Base-by-base conservation (phyloP, 768 basidiomycete genomes). In the Phanerodontia chrysosporium region DNA sequence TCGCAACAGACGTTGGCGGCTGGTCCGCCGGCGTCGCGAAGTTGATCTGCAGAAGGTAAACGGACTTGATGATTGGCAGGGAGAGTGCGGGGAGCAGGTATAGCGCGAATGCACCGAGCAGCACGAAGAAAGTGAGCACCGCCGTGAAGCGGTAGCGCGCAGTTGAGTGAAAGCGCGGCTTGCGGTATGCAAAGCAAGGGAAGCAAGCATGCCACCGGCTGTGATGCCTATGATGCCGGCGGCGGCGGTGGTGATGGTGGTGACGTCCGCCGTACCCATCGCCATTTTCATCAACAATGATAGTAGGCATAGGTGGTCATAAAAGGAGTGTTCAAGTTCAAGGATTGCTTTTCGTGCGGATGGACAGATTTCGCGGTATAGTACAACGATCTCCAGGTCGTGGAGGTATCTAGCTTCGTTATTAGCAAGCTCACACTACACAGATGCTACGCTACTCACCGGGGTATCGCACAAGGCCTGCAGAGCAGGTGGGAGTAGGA, bases 71-170 rank as follows among this genome's bases (percentile, higher is more conserved):
- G 72, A 94, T 87, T 1, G 91, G 83, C 35, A 87, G 70, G 4
- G 90, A 92, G 51, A 94, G 72, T 2, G 84, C 87, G 56, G 91
- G 85, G 57, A 94, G 79, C 30, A 94, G 78, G 56, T 88, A 80
- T 55, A 94, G 81, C n/a, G 92, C 46, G 71, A 89, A 92, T 3
- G 85, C 80, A 2, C 69, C 66, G 64, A 88, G 66, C 51, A 89
- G 83, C 24, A 85, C 68, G 27, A 75, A 57, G 59, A 79, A 76
- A 35, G 81, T 79, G 24, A 78, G 57, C 45, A 76, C 55, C 21
- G 84, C 83, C 58, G 84, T 70, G 45, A 72, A 58, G 21, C 76
- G 73, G 65, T 88, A 82, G 28, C 59, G 65, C 3, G 53, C 56
- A 3, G 51, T 52, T 16, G 45, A 49, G 42, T 61, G 59, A 49